phyloP scores from a whole-genome alignment of 2,329 filamentous ascomycete genomes.

The Ascochyta viciae-villosae region DNA sequence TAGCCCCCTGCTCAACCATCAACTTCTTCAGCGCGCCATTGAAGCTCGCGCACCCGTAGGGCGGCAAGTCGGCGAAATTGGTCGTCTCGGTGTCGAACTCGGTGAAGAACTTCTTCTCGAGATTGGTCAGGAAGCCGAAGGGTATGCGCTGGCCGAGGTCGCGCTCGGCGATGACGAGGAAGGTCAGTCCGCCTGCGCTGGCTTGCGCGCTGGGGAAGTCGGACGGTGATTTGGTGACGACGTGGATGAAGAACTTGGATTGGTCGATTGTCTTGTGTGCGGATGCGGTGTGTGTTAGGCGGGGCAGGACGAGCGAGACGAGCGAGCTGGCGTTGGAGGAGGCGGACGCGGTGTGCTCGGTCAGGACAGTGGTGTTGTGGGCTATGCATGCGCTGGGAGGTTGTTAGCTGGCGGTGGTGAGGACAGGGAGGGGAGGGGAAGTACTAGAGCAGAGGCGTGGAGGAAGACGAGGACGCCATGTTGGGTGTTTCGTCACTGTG shows the following conservation, averaged over 20 bases:
- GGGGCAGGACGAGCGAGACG: conserved; percentile 92
- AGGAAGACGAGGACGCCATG: conserved; percentile 50
- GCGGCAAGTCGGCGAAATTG: conserved; percentile 78
- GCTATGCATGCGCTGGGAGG: conserved; percentile 83
- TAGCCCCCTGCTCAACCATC: conserved; percentile 85
- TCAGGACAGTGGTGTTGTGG: conserved; percentile 88
- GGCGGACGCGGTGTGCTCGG: conserved; percentile 89
- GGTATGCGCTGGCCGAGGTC: conserved; percentile 85
- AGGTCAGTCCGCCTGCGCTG: conserved; percentile 83
- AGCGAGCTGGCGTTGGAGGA: conserved; percentile 84
- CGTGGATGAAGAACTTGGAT: conserved; percentile 91
- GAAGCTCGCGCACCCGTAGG: conserved; percentile 90
- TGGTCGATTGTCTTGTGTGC: conserved; percentile 96
- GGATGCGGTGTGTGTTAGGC: conserved; percentile 80
- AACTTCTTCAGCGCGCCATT: conserved; percentile 78
- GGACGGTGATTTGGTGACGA: conserved; percentile 83
- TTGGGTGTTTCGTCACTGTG: conserved; percentile 11
- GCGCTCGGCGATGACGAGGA: conserved; percentile 85
- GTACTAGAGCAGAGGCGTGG: conserved; percentile 52
- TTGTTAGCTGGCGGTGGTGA: conserved; percentile 22
- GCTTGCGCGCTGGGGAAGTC: conserved; percentile 61
- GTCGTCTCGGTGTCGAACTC: conserved; percentile 71
- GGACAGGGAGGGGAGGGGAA: neutral
- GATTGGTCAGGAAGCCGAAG: conserved; percentile 90
- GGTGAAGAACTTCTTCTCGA: conserved; percentile 84